These are phyloP conservation scores for Phaseolus coccineus DNA, from an alignment of 331 rosid genomes.

Conservation along the genomic window DNA sequence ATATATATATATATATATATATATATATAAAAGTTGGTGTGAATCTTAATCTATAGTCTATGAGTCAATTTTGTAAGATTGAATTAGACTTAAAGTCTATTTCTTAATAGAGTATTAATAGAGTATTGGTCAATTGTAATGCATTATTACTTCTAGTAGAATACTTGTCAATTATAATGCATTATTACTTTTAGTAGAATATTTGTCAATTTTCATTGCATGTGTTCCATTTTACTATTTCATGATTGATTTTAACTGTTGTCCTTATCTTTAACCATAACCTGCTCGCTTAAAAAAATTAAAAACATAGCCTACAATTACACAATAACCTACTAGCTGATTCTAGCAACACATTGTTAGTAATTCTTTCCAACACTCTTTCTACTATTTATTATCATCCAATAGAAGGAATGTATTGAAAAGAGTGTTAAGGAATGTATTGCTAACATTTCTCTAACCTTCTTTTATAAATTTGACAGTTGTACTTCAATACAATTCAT, in stretches of 20 bases:
- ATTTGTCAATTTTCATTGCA: slow-evolving; percentile 5
- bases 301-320: slow-evolving; percentile 2
- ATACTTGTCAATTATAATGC: no score
- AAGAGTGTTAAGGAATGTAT: background rate
- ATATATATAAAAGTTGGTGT: no score
- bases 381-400: background rate
- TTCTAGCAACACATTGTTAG: background rate
- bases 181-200: background rate
- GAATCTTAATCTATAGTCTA: no score
- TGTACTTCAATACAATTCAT: background rate
- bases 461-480: slow-evolving; percentile 14
- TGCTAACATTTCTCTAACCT: background rate
- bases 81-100: no score
- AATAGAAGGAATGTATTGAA: background rate
- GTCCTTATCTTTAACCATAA: slow-evolving; percentile 9
- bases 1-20: no score
- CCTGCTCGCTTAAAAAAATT: no score
- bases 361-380: background rate
- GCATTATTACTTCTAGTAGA: background rate
- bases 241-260: background rate
- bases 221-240: background rate
- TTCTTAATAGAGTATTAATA: no score
- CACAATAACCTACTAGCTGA: background rate
- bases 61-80: no score
- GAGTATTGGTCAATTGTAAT: no score